A percentile compares a stretch with the other conserved stretches of the same genome.
These are phyloP conservation scores for Huntiella bhutanensis DNA, from an alignment of 2,329 filamentous ascomycete species.

Conservation along the genomic window DNA sequence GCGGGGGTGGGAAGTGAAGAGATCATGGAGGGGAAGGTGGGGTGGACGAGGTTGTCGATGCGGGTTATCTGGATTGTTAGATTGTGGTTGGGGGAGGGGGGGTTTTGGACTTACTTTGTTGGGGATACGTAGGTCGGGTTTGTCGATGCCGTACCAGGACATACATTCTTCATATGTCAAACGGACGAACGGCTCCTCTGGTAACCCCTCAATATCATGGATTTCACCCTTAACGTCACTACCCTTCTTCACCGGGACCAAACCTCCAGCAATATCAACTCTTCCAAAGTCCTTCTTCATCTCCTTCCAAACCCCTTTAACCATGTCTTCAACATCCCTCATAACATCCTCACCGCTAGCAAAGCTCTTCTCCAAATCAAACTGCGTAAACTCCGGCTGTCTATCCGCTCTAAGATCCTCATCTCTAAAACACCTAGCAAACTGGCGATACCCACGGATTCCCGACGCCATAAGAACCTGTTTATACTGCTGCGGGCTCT, in stretches of 20 bases:
- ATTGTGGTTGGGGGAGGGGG: not conserved
- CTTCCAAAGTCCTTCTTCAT: slow-evolving; percentile 25
- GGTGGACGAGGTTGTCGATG: slow-evolving; percentile 43
- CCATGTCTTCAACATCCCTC: slow-evolving; percentile 28
- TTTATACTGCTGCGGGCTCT: slow-evolving; percentile 97
- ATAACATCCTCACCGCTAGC: slow-evolving; percentile 54
- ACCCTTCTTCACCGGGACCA: slow-evolving; percentile 15
- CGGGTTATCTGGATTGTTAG: slow-evolving; percentile 35
- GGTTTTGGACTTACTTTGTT: slow-evolving; percentile 31
- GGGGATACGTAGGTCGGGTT: slow-evolving; percentile 68
- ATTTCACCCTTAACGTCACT: slow-evolving; percentile 3
- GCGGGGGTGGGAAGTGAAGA: slow-evolving; percentile 48
- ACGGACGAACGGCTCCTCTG: slow-evolving; percentile 30
- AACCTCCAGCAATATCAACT: slow-evolving; percentile 16
- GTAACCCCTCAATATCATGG: slow-evolving; percentile 4
- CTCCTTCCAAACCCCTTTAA: slow-evolving; percentile 34
- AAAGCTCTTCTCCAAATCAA: slow-evolving; percentile 91
- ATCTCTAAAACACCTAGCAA: slow-evolving; percentile 87
- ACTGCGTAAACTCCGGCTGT: slow-evolving; percentile 92
- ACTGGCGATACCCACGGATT: slow-evolving; percentile 68
- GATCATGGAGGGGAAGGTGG: slow-evolving; percentile 55
- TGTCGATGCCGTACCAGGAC: slow-evolving; percentile 67
- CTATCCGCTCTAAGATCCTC: slow-evolving; percentile 83
- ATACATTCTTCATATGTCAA: slow-evolving; percentile 65
- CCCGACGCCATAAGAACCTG: slow-evolving; percentile 92